phyloP scores from a whole-genome alignment of 148 eudicot genomes.

The Camellia granthamiana region DNA sequence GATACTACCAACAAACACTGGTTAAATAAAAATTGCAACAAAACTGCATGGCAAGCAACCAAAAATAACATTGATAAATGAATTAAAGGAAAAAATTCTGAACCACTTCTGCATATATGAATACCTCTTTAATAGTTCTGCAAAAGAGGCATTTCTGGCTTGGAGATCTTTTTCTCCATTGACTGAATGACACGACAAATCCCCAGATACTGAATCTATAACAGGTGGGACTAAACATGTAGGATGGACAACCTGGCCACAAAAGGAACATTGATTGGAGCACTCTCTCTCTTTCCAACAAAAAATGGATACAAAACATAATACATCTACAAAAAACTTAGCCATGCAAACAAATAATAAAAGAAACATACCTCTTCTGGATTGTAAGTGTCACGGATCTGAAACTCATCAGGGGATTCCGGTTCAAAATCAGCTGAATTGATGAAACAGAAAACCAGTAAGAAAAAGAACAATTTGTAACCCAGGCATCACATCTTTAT shows the following conservation, averaged over 20 bases:
- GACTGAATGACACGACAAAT: conserved; percentile 88
- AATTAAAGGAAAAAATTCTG: background rate
- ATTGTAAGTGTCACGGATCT: conserved; percentile 84
- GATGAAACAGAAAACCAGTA: conserved; percentile 10
- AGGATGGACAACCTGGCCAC: conserved; percentile 79
- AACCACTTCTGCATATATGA: background rate
- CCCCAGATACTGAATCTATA: conserved; percentile 43
- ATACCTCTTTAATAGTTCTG: conserved; percentile 74
- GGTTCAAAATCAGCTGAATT: conserved; percentile 72
- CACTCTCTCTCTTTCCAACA: conserved; percentile 87
- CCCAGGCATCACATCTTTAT: background rate
- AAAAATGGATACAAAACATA: conserved; percentile 11
- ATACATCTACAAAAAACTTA: background rate
- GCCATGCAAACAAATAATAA: conserved; percentile 5
- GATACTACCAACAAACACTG: too few relatives aligned
- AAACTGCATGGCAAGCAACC: background rate
- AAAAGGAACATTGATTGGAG: conserved; percentile 70
- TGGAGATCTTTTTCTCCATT: conserved; percentile 77
- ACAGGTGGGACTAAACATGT: conserved; percentile 80
- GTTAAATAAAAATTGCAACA: background rate
- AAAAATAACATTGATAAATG: background rate
- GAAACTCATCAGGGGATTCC: conserved; percentile 88
- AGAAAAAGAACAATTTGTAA: background rate
- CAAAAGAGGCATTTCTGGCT: conserved; percentile 63
- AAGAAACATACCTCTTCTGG: conserved; percentile 63